Conservation (phyloP, 768 basidiomycete species). For the Russula vinacea region DNA sequence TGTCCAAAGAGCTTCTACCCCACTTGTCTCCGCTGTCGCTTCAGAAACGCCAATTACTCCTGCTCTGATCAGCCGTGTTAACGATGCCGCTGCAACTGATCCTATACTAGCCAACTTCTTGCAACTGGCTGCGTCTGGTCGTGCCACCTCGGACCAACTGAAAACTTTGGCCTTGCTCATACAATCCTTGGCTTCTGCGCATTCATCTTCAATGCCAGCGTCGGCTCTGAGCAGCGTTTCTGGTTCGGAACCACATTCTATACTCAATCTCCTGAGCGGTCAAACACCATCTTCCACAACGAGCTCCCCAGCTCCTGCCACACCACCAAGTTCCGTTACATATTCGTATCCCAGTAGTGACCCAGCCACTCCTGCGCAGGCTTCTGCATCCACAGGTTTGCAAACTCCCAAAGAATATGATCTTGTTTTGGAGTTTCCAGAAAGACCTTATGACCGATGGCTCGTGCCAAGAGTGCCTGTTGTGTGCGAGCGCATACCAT, state of each 20-base stretch:
- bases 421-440: slow-evolving; percentile 67
- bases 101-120: slow-evolving; percentile 66
- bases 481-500: slow-evolving; percentile 45
- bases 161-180: slow-evolving; percentile 71
- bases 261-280: slow-evolving; percentile 11
- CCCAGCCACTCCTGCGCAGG: not conserved
- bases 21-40: slow-evolving; percentile 47
- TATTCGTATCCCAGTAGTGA: slow-evolving; percentile 5
- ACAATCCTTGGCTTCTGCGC: slow-evolving; percentile 52
- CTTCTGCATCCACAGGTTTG: slow-evolving; percentile 12
- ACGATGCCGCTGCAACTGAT: slow-evolving; percentile 60
- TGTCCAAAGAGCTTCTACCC: slow-evolving; percentile 36
- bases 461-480: slow-evolving; percentile 61
- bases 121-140: slow-evolving; percentile 59
- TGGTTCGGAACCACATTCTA: slow-evolving; percentile 13
- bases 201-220: slow-evolving; percentile 13
- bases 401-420: slow-evolving; percentile 58
- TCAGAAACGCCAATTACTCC: slow-evolving; percentile 53
- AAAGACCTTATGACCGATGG: slow-evolving; percentile 61
- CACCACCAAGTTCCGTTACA: slow-evolving; percentile 3
- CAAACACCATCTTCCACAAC: slow-evolving; percentile 13
- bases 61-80: slow-evolving; percentile 59
- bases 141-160: slow-evolving; percentile 60
- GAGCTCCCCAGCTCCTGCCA: slow-evolving; percentile 9
- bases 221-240: slow-evolving; percentile 9